Conservation (phyloP, 208 protist genomes). For the Acanthamoeba rhysodes region DNA sequence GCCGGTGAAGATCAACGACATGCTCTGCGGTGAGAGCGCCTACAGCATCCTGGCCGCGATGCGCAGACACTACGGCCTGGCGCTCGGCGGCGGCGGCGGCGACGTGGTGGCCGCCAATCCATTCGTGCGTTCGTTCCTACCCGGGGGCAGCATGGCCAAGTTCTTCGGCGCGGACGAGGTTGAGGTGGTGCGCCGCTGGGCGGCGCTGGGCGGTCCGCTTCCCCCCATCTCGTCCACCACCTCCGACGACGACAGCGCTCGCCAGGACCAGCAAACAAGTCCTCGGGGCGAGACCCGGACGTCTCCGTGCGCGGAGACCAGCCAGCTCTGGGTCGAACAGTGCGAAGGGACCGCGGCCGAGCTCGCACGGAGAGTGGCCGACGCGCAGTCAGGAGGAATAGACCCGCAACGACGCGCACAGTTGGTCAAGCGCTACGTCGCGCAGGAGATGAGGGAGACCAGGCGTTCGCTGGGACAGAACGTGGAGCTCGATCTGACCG, state of each 20-base stretch:
- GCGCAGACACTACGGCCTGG: background rate
- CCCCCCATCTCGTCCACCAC: background rate
- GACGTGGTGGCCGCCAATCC: background rate
- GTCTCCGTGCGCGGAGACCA: too few species aligned
- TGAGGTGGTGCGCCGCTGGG: background rate
- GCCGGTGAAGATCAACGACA: background rate
- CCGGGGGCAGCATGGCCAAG: background rate
- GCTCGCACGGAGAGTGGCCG: too few species aligned
- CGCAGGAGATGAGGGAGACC: background rate
- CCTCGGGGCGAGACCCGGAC: background rate
- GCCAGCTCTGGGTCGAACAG: background rate
- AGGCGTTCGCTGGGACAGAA: background rate
- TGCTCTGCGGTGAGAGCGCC: background rate
- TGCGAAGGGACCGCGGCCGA: background rate
- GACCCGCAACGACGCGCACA: background rate
- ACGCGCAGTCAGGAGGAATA: too few species aligned
- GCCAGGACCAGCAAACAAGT: background rate
- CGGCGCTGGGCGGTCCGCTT: background rate
- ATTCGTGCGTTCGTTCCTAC: background rate
- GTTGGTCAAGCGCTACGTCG: background rate
- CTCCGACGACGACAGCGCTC: background rate
- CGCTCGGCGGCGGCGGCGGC: background rate
- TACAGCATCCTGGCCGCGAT: background rate
- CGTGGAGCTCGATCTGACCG: background rate
- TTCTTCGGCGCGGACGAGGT: background rate